These are phyloP conservation scores for Rhizopogon vulgaris DNA, from an alignment of 768 basidiomycete species.

Conservation along the genomic window DNA sequence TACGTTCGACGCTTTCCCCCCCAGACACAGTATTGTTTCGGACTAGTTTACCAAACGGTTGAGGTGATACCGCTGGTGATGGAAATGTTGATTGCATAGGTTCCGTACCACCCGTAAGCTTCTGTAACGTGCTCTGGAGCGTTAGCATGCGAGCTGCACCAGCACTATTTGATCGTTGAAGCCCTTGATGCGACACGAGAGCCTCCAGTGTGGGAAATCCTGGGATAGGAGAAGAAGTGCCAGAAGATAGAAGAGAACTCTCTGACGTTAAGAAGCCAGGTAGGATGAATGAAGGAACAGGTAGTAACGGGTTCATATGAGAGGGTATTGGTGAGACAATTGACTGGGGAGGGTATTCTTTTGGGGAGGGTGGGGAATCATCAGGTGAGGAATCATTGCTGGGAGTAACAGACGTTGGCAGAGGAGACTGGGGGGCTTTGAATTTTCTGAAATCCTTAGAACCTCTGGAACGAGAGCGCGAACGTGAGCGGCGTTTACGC, in stretches of 20 bases:
- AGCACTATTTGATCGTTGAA: conserved; percentile 87
- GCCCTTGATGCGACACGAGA: conserved; percentile 51
- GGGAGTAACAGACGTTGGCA: conserved; percentile 37
- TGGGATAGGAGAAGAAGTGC: conserved; percentile 60
- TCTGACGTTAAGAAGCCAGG: conserved; percentile 51
- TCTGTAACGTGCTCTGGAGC: conserved; percentile 58
- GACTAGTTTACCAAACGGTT: conserved; percentile 41
- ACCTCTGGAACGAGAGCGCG: conserved; percentile 52
- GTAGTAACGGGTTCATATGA: conserved; percentile 43
- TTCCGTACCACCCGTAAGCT: conserved; percentile 66
- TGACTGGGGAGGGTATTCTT: conserved; percentile 19
- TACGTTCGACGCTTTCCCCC: conserved; percentile 49
- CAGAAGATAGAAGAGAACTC: conserved; percentile 54
- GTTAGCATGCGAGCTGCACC: conserved; percentile 69
- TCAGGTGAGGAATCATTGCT: conserved; percentile 73
- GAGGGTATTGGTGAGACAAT: conserved; percentile 51
- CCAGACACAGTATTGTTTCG: conserved; percentile 83
- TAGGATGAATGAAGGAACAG: conserved; percentile 34
- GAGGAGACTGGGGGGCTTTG: conserved; percentile 41
- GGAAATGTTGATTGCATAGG: conserved; percentile 44
- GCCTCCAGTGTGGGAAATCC: conserved; percentile 73
- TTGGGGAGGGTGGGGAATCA: conserved; percentile 31
- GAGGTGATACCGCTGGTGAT: conserved; percentile 42
- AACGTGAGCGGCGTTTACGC: conserved; percentile 67
- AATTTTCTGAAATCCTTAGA: conserved; percentile 69